Evolutionary conservation across 129 eudicot genomes (phyloP).

Genomic region (Lonicera japonica): DNA sequence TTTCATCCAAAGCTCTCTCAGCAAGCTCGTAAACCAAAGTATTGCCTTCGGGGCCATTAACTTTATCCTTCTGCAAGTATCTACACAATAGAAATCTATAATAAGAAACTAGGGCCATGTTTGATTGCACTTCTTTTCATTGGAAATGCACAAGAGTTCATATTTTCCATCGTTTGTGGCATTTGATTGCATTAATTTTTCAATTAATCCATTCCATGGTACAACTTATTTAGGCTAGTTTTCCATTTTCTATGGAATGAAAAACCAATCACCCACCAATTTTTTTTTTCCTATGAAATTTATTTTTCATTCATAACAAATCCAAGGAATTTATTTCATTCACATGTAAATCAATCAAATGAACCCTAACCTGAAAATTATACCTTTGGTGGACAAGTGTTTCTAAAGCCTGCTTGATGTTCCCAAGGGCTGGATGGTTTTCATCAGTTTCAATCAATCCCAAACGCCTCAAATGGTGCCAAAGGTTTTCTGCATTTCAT

Average conservation of each 20-base stretch:
- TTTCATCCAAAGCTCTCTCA: conserved; percentile 74
- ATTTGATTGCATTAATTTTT: too few relatives aligned
- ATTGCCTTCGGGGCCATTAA: conserved; percentile 85
- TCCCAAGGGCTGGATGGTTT: conserved; percentile 57
- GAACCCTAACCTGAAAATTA: not conserved
- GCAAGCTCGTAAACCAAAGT: conserved; percentile 78
- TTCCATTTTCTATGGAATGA: too few relatives aligned
- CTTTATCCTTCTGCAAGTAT: conserved; percentile 83
- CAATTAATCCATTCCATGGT: too few relatives aligned
- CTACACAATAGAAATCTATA: conserved; percentile 26
- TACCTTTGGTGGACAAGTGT: conserved; percentile 92
- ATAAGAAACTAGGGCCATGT: conserved; percentile 18
- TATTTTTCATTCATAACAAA: too few relatives aligned
- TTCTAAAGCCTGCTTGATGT: conserved; percentile 64
- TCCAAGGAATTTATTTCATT: too few relatives aligned
- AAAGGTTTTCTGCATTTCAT: conserved; percentile 57
- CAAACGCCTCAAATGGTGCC: conserved; percentile 89
- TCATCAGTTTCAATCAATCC: conserved; percentile 76
- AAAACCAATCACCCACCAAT: too few relatives aligned
- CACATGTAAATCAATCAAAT: not conserved
- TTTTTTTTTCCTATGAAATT: not conserved
- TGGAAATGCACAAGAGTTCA: too few relatives aligned
- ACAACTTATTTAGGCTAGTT: too few relatives aligned
- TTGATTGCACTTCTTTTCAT: too few relatives aligned
- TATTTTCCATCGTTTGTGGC: too few relatives aligned